These are phyloP conservation scores for Tagetes erecta DNA, from an alignment of 129 eudicot species.

Conservation along the genomic window DNA sequence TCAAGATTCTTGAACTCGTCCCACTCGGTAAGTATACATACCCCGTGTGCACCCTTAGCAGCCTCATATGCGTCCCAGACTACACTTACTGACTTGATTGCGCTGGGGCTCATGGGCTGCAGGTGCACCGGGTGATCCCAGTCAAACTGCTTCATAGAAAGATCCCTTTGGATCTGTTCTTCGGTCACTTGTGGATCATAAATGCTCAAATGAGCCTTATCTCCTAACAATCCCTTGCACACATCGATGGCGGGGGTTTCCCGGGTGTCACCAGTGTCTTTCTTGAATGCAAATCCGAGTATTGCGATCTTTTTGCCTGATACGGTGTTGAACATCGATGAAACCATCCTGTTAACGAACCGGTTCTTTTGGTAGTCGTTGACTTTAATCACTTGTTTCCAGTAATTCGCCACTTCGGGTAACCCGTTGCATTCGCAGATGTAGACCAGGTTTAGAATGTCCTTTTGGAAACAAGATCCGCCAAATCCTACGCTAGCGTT, in stretches of 20 bases:
- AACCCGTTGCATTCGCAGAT: no score
- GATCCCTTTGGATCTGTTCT: constrained; percentile 16
- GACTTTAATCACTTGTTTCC: constrained; percentile 86
- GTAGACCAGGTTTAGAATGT: no score
- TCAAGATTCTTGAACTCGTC: constrained; percentile 81
- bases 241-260: constrained; percentile 87
- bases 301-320: constrained; percentile 77
- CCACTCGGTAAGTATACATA: constrained; percentile 84
- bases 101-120: constrained; percentile 77
- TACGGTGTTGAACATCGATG: constrained; percentile 93
- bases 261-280: no score
- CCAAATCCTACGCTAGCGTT: constrained; percentile 79
- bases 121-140: constrained; percentile 91
- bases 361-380: constrained; percentile 87
- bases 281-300: constrained; percentile 40
- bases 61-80: constrained; percentile 83
- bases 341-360: constrained; percentile 81
- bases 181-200: constrained; percentile 88
- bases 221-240: constrained; percentile 75
- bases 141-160: constrained; percentile 77
- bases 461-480: no score
- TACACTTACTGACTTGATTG: constrained; percentile 60
- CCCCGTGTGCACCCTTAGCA: constrained; percentile 68
- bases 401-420: constrained; percentile 88
- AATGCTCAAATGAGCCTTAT: constrained; percentile 74